Evolutionary conservation across 2,329 filamentous ascomycete species (phyloP), one percentile per base, ranked within the genome.

Genomic region (Ascochyta lentis): DNA sequence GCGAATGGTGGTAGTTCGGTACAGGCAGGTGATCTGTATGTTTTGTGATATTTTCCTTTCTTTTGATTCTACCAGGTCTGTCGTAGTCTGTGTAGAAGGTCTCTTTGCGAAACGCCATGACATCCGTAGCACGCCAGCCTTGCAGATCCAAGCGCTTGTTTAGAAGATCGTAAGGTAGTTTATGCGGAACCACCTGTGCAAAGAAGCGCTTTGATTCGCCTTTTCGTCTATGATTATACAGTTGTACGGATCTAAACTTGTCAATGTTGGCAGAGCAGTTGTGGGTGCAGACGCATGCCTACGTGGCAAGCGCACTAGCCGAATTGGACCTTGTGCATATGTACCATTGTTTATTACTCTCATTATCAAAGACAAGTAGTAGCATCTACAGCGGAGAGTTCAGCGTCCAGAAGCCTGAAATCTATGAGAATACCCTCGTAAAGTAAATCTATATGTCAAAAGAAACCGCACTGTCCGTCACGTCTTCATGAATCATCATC

Each of bases 301-400:
- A 55, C 46, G 52, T 49, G 52, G 46, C 40, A 45, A 3, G 6
- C 38, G 29, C 35, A 42, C 52, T 55, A 55, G 44, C 52, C 46
- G 23, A 16, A 40, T 55, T 31, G 23, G 52, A 43, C 13, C 4
- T 19, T 24, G 10, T 46, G 40, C 51, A 49, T 26, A 26, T 34
- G 40, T 22, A 31, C 9, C 29, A 13, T 13, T 13, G 29, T 31
- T 15, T 6, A 4, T 15, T 15, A 12, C 13, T 12, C 29, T 15
- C 12, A 15, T 31, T 1, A 12, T 29, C 4, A 31, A 5, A 31
- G 10, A 12, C 1, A 31, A 31, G 10, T 6, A 15, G 29, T 31
- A 12, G 29, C 3, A 31, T 31, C 13, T 31, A 6, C 29, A 4
- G 10, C 3, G 12, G 29, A 31, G 29, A 4, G 12, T 31, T 29